phyloP scores from a whole-genome alignment of 352 stramenopile species.

The Phytophthora tubulina region DNA sequence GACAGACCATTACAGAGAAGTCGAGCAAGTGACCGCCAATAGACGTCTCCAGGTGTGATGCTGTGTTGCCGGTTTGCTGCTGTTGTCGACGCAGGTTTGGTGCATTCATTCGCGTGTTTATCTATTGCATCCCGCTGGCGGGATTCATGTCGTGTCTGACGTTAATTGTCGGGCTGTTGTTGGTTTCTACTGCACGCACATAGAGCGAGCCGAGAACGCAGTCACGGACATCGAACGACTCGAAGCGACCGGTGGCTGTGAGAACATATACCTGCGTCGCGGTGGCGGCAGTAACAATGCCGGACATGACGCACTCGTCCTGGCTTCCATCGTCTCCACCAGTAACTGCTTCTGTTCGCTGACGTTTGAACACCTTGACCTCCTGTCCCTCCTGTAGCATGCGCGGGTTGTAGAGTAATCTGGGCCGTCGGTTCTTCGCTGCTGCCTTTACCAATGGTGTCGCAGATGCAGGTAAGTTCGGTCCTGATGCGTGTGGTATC shows the following conservation, averaged over 20 bases:
- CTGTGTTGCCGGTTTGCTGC: constrained; percentile 23
- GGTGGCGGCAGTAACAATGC: constrained; percentile 64
- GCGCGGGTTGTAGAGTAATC: constrained; percentile 55
- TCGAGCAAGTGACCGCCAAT: constrained; percentile 28
- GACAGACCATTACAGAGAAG: constrained; percentile 22
- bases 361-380: constrained; percentile 52
- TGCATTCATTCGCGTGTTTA: constrained; percentile 28
- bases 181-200: constrained; percentile 31
- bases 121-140: constrained; percentile 32
- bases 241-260: constrained; percentile 45
- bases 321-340: constrained; percentile 16
- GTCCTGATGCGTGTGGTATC: constrained; percentile 28
- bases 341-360: constrained; percentile 4
- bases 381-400: constrained; percentile 72
- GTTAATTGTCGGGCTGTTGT: constrained; percentile 25
- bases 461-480: constrained; percentile 26
- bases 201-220: constrained; percentile 52
- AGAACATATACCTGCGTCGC: constrained; percentile 59
- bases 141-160: constrained; percentile 12
- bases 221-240: constrained; percentile 54
- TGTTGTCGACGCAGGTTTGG: constrained; percentile 16
- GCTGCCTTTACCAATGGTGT: constrained; percentile 2
- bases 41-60: constrained; percentile 33
- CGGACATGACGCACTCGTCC: constrained; percentile 42
- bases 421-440: constrained; percentile 19